Base-by-base conservation (phyloP, 495 filamentous ascomycete genomes). In the Clohesyomyces aquaticus region DNA sequence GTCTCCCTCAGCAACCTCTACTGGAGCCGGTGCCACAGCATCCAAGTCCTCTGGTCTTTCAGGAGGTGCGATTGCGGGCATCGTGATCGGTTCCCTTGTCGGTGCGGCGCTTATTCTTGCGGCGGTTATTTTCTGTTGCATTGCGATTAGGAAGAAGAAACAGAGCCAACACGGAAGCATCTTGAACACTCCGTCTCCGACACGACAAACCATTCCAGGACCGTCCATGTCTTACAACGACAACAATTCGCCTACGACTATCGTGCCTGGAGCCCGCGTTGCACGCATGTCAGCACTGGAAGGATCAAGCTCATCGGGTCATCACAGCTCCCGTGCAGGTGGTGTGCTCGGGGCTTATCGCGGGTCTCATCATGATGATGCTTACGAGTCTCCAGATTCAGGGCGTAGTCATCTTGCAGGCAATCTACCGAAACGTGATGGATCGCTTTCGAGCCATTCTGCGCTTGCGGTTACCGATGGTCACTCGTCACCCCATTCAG, bases 211-310 rank as follows among this genome's bases (percentile, higher is more conserved):
- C 22, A 73, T 77, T 35, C 47, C 59, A 8, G 66, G 56, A 41
- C 72, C 71, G 4, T 53, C 70, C 14, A 77, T 78, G 73, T 62
- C 67, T 4, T 73, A 67, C 60, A 61, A 63, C 38, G 73, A 71
- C 45, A 61, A 65, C 10, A 55, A 58, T 29, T 69, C 46, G 48
- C 65, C 74, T 19, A 70, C 81, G 64, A 88, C 90, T 62, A 80
- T 89, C 28, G 82, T 93, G 23, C 89, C 93, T 38, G 93, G 92
- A 28, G 93, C 91, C 35, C 86, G 95, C 45, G 93, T 99, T 49
- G 88, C 94, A 9, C 85, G 95, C 35, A 98, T 99, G 95, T 93
- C 93, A 28, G 95, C 95, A 12, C 77, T 99, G 32, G 93, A 97
- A 73, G 86, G 67, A 10, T 59, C 67, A 14, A 59, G 58, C 3